Evolutionary conservation across 495 filamentous ascomycete species (phyloP), one percentile per base, ranked within the genome.

Genomic region (Penicillium coffeae): DNA sequence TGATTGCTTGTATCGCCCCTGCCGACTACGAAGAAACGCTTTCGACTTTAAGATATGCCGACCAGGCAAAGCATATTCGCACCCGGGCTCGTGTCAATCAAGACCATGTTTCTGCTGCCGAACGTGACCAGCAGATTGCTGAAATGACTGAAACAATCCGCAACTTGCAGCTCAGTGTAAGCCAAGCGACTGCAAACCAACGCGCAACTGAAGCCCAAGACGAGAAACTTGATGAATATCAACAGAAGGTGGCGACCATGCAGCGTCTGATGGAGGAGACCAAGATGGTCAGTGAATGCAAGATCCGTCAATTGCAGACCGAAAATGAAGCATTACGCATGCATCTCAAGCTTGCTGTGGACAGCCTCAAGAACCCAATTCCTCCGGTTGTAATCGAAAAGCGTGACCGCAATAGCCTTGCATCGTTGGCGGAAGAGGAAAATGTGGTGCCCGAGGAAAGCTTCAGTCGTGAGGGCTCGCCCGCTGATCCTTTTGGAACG

Each of bases 11-110:
- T 64, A 95, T 98, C 59, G 81, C 90, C 6, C 93, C 93, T 0
- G 84, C 85, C 1, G 93, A 98, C 73, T 98, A 97, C 65, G 93
- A 98, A 44, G 93, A 98, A 63, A 97, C 93, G 0, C 83, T 98
- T 2, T 93, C 88, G 4, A 98, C 93, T 2, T 81, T 98, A 3
- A 89, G 93, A 22, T 98, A 97, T 68, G 93, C 93, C 22, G 92
- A 97, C 69, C 94, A 97, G 70, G 93, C 93, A 42, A 98, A 98
- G 74, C 84, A 85, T 25, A 98, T 98, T 68, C 90, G 92, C 57
- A 97, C 90, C n/a, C 86, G 87, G 19, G 93, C 94, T n/a, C 82
- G 86, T 21, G 88, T 95, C 55, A 98, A 98, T 72, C 88, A 96
- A 71, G 91, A 96, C 64, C 82, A 85, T 58, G 78, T 96, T 50